A percentile compares a stretch with the other conserved stretches of the same genome.
These are phyloP conservation scores for Phytopythium mirpurense DNA, from an alignment of 352 stramenopile species.

Conservation along the genomic window DNA sequence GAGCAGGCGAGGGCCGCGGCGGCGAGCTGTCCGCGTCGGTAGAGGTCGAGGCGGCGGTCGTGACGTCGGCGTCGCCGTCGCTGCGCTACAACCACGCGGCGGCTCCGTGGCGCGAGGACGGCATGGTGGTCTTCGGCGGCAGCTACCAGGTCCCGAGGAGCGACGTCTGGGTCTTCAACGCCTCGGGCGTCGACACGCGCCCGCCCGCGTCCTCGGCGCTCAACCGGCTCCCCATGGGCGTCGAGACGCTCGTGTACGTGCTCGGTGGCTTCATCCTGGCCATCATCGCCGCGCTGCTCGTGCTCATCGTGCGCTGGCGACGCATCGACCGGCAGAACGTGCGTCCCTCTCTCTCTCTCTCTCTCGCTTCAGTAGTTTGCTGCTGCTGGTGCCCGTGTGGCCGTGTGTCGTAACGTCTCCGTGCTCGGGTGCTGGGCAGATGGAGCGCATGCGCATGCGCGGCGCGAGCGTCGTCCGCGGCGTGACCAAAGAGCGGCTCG, in stretches of 20 bases:
- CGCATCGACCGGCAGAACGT: constrained; percentile 59
- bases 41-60: constrained; percentile 22
- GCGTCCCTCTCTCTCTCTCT: constrained; percentile 3
- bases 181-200: constrained; percentile 7
- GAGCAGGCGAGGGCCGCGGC: constrained; percentile 5
- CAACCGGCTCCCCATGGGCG: constrained; percentile 30
- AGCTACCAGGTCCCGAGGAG: constrained; percentile 65
- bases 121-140: constrained; percentile 62
- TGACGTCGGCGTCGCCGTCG: constrained; percentile 18
- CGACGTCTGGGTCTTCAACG: constrained; percentile 70
- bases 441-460: constrained; percentile 44
- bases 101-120: constrained; percentile 34
- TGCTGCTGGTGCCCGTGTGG: too few species aligned
- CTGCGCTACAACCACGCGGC: constrained; percentile 68
- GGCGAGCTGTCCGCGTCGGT: constrained; percentile 14
- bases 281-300: constrained; percentile 49
- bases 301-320: constrained; percentile 62
- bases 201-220: constrained; percentile 8
- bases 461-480: constrained; percentile 37
- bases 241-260: constrained; percentile 72
- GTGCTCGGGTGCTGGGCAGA: constrained; percentile 15
- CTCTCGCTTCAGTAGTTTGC: too few species aligned
- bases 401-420: background rate
- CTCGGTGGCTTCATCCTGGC: constrained; percentile 60
- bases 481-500: constrained; percentile 54